Percentiles rank a stretch among this genome's conserved stretches.
phyloP scores from a whole-genome alignment of 441 rosid species.

The Pelargonium myrrhifolium region DNA sequence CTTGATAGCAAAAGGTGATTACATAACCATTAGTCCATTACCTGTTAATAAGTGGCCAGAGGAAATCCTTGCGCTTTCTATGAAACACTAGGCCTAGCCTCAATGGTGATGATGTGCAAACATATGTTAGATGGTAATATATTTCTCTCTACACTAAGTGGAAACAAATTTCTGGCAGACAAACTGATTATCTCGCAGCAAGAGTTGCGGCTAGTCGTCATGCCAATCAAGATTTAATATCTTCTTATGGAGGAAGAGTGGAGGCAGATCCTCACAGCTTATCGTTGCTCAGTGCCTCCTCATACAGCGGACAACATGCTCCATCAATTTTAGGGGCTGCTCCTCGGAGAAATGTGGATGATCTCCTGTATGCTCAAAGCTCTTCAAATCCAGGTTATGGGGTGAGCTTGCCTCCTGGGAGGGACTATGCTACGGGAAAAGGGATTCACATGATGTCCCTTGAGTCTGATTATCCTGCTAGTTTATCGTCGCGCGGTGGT shows the following conservation, averaged over 20 bases:
- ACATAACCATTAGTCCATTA: constrained; percentile 10
- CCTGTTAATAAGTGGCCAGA: constrained; percentile 20
- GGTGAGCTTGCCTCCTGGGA: constrained; percentile 97
- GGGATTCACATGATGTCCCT: constrained; percentile 64
- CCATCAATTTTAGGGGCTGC: constrained; percentile 89
- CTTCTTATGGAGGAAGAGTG: constrained; percentile 69
- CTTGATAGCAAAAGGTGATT: constrained; percentile 18
- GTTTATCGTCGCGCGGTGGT: constrained; percentile 44
- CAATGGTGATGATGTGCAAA: constrained; percentile 27
- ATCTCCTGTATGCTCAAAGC: constrained; percentile 53
- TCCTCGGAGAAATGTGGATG: constrained; percentile 80
- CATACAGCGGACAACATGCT: constrained; percentile 64
- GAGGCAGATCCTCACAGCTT: constrained; percentile 72
- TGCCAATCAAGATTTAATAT: constrained; percentile 56
- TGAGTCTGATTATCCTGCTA: constrained; percentile 59
- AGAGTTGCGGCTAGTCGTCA: constrained; percentile 70
- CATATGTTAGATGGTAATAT: constrained; percentile 37
- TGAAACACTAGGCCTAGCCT: constrained; percentile 19
- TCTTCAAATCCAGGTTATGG: constrained; percentile 96
- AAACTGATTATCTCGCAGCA: constrained; percentile 90
- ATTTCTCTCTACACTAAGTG: constrained; percentile 64
- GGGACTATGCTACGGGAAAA: constrained; percentile 89
- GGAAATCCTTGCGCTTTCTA: constrained; percentile 23
- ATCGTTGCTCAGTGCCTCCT: constrained; percentile 52
- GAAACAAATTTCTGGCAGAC: constrained; percentile 98